phyloP scores from a whole-genome alignment of 768 basidiomycete species.

The Pleurotus tuoliensis region DNA sequence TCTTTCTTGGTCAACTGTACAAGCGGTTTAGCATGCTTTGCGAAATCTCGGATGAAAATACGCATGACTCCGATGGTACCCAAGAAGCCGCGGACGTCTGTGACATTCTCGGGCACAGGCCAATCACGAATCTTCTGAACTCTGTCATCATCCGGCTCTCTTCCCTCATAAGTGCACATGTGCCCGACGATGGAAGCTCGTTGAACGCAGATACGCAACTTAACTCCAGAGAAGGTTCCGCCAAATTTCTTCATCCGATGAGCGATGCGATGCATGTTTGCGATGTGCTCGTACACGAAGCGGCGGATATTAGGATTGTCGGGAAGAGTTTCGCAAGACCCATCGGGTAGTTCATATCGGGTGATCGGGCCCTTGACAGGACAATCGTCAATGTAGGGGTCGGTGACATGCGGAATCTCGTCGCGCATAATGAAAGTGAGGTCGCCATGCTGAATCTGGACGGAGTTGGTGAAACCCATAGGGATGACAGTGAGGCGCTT shows the following conservation, averaged over 20 bases:
- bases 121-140: constrained; percentile 19
- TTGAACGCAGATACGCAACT: constrained; percentile 18
- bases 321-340: too few relatives aligned
- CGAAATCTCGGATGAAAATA: too few relatives aligned
- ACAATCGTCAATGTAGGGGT: too few relatives aligned
- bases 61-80: constrained; percentile 10
- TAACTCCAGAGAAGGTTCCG: constrained; percentile 32
- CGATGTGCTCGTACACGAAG: constrained; percentile 37
- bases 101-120: constrained; percentile 16
- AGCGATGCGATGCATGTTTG: constrained; percentile 29
- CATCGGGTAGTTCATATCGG: too few relatives aligned
- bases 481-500: constrained; percentile 26
- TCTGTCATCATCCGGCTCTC: not conserved
- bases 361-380: too few relatives aligned
- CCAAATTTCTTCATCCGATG: constrained; percentile 33
- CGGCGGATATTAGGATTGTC: not conserved
- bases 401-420: constrained; percentile 23
- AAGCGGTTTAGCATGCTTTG: too few relatives aligned
- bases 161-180: too few relatives aligned
- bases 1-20: too few relatives aligned
- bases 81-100: constrained; percentile 26
- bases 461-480: constrained; percentile 36
- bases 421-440: constrained; percentile 30
- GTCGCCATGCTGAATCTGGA: constrained; percentile 36
- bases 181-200: too few relatives aligned